A percentile compares a stretch with the other conserved stretches of the same genome.
phyloP scores from a whole-genome alignment of 257 asterid species.

The Capsicum rhomboideum region DNA sequence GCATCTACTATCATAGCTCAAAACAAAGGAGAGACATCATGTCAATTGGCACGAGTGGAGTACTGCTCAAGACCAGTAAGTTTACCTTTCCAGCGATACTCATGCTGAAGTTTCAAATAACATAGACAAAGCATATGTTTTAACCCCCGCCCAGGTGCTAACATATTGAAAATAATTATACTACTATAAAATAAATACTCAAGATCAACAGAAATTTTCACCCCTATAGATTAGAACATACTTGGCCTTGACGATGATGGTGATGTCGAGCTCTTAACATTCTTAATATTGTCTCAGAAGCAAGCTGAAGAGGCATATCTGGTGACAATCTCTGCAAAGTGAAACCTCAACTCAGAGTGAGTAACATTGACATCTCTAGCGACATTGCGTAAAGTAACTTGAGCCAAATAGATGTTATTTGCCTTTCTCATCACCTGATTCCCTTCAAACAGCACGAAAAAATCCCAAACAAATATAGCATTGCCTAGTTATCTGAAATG shows the following conservation, averaged over 20 bases:
- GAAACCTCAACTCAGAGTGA: conserved; percentile 2
- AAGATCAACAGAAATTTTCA: not conserved
- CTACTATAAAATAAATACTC: not conserved
- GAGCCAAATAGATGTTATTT: not conserved
- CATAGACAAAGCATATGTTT: not conserved
- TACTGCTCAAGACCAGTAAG: not conserved
- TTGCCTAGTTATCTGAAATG: not conserved
- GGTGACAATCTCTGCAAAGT: conserved; percentile 74
- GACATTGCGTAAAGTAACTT: not conserved
- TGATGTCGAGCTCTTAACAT: conserved; percentile 84
- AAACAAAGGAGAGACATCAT: not conserved
- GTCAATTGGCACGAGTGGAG: not conserved
- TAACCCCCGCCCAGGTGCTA: not conserved
- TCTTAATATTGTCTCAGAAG: conserved; percentile 75
- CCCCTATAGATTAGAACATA: conserved; percentile 21
- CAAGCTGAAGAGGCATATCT: conserved; percentile 83
- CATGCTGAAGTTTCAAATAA: not conserved
- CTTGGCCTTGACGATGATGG: conserved; percentile 85
- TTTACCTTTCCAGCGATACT: not conserved
- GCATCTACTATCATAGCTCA: not conserved
- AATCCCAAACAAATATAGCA: not conserved
- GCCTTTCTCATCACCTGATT: not conserved
- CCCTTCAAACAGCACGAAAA: not conserved
- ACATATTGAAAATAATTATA: not conserved
- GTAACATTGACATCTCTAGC: not conserved